These are phyloP conservation scores for Aspergillus aculeatus DNA, from an alignment of 2,329 filamentous ascomycete species.

Conservation along the genomic window DNA sequence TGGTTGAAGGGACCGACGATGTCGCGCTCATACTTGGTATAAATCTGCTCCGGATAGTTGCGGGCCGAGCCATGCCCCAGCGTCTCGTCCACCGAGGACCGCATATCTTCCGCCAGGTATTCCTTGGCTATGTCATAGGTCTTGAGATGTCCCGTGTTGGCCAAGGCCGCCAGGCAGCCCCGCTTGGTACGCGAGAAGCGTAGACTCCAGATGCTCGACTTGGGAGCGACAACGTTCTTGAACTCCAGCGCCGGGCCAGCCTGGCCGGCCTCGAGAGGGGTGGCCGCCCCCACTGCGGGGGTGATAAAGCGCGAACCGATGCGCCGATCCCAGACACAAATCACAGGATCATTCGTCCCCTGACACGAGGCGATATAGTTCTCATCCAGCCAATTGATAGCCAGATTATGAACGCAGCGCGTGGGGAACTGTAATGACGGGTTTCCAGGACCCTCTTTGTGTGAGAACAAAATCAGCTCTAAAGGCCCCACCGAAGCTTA, in stretches of 20 bases:
- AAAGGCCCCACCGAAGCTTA: not conserved
- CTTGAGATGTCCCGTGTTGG: conserved; percentile 60
- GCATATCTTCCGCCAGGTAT: conserved; percentile 41
- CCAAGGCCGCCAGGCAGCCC: conserved; percentile 58
- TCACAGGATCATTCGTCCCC: conserved; percentile 55
- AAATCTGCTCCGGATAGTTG: conserved; percentile 45
- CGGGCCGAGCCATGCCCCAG: conserved; percentile 42
- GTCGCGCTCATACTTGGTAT: conserved; percentile 47
- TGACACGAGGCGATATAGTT: conserved; percentile 63
- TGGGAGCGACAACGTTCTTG: conserved; percentile 52
- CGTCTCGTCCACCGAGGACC: conserved; percentile 40
- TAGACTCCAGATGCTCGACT: conserved; percentile 60
- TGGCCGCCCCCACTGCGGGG: conserved; percentile 33
- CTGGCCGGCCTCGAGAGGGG: conserved; percentile 33
- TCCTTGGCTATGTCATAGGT: conserved; percentile 56
- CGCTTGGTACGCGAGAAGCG: conserved; percentile 60
- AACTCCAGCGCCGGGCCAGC: conserved; percentile 58
- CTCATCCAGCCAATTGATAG: conserved; percentile 63
- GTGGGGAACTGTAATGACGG: conserved; percentile 53
- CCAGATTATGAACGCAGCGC: conserved; percentile 62
- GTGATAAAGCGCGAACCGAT: conserved; percentile 41
- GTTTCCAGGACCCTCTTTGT: conserved; percentile 37
- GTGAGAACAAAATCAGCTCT: conserved; percentile 7
- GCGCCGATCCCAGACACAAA: conserved; percentile 64
- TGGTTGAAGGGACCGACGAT: conserved; percentile 48